phyloP scores from a whole-genome alignment of 352 stramenopile genomes.

The Phytopythium oedochilum region DNA sequence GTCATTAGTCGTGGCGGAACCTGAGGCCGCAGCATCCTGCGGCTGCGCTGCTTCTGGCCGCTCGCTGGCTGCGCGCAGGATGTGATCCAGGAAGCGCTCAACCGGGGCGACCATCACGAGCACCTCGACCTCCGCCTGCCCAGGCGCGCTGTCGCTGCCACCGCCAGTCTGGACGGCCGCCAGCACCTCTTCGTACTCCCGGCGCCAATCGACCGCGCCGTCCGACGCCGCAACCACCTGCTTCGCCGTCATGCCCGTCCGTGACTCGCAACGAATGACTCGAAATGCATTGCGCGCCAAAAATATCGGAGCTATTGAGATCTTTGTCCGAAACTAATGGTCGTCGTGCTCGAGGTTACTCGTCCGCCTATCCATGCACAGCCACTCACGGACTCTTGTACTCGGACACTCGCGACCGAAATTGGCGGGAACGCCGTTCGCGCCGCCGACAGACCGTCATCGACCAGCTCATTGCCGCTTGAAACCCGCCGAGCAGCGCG shows the following conservation, averaged over 20 bases:
- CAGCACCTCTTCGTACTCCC: constrained; percentile 9
- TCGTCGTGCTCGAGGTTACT: no score
- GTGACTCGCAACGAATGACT: background rate
- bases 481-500: background rate
- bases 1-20: background rate
- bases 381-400: background rate
- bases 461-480: background rate
- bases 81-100: background rate
- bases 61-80: background rate
- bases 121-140: background rate
- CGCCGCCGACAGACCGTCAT: no score
- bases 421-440: constrained; percentile 5
- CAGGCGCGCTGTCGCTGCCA: background rate
- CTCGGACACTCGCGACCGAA: background rate
- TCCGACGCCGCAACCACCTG: background rate
- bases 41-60: background rate
- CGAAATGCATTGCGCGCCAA: constrained; percentile 1
- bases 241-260: background rate
- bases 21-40: background rate
- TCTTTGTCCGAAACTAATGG: background rate
- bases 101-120: background rate
- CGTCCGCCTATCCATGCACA: background rate
- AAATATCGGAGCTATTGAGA: background rate
- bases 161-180: background rate
- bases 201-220: constrained; percentile 15